Conservation (phyloP, 352 stramenopile species). For the Pythium coloratum region DNA sequence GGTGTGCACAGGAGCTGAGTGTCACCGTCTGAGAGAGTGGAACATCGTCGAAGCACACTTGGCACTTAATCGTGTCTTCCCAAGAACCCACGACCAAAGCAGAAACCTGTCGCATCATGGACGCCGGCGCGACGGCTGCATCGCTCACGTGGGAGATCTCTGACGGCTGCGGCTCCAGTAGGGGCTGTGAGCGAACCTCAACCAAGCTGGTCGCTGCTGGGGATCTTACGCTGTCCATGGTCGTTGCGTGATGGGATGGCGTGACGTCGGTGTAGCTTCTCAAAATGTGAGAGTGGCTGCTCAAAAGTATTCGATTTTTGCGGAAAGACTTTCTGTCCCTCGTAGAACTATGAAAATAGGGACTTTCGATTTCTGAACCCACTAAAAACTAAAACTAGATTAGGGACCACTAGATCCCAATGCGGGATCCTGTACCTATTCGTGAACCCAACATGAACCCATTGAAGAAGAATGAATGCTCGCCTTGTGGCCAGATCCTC, state of each 20-base stretch:
- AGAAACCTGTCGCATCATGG: constrained; percentile 5
- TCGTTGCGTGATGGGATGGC: neutral
- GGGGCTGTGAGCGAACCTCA: neutral
- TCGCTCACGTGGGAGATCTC: neutral
- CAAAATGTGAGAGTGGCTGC: neutral
- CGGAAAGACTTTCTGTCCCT: neutral
- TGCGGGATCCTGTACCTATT: neutral
- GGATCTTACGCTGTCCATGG: neutral
- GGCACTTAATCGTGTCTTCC: constrained; percentile 58
- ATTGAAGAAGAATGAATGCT: neutral
- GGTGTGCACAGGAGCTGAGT: constrained; percentile 51
- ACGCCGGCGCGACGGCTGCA: neutral
- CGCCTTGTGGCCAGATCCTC: neutral
- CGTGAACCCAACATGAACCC: neutral
- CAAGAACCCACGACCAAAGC: neutral
- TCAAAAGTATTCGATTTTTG: neutral
- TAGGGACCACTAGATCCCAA: neutral
- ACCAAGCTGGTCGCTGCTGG: neutral
- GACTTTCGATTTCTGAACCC: neutral
- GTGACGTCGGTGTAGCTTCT: neutral
- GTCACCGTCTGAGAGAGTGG: constrained; percentile 32
- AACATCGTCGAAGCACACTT: constrained; percentile 68
- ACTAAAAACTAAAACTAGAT: neutral
- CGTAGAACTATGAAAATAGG: neutral
- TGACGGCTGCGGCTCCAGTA: neutral